These are phyloP conservation scores for Coemansia sp. DNA, from an alignment of 192 early-diverging fungal genomes.

Conservation along the genomic window DNA sequence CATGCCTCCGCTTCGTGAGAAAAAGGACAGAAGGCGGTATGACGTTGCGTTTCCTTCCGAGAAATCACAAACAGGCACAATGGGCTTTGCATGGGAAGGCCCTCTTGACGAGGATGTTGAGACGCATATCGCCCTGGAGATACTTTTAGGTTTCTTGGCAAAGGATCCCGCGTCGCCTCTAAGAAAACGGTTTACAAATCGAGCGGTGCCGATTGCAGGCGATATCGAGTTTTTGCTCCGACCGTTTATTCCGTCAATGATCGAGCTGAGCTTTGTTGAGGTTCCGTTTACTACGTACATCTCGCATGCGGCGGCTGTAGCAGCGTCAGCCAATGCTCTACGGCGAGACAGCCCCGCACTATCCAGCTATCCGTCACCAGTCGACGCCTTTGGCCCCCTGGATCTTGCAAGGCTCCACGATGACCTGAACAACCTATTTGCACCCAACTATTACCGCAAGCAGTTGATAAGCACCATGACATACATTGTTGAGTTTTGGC, in stretches of 20 bases:
- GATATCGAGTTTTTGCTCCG: slow-evolving; percentile 67
- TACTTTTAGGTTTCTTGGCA: slow-evolving; percentile 72
- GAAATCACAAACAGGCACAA: slow-evolving; percentile 68
- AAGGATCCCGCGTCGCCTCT: slow-evolving; percentile 71
- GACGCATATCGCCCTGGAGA: slow-evolving; percentile 68
- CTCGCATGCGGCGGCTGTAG: slow-evolving; percentile 41
- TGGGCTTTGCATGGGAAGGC: slow-evolving; percentile 77
- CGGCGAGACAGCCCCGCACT: slow-evolving; percentile 39
- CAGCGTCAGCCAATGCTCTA: slow-evolving; percentile 19
- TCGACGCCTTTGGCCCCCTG: slow-evolving; percentile 48
- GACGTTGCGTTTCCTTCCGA: slow-evolving; percentile 66
- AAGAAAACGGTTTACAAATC: slow-evolving; percentile 75
- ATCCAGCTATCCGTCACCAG: slow-evolving; percentile 43
- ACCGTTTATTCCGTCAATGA: slow-evolving; percentile 58
- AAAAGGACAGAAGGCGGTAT: slow-evolving; percentile 42
- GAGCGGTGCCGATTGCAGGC: slow-evolving; percentile 63
- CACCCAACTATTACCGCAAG: slow-evolving; percentile 49
- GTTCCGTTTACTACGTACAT: slow-evolving; percentile 43
- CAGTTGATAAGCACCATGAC: slow-evolving; percentile 45
- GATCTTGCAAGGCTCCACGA: slow-evolving; percentile 50
- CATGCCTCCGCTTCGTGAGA: slow-evolving; percentile 53
- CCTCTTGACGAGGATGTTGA: slow-evolving; percentile 69
- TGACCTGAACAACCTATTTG: slow-evolving; percentile 37
- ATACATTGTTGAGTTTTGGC: slow-evolving; percentile 46
- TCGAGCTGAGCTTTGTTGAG: slow-evolving; percentile 65